Evolutionary conservation across 2,329 filamentous ascomycete species (phyloP), one percentile per base, ranked within the genome.

Genomic region (Trichoderma breve): DNA sequence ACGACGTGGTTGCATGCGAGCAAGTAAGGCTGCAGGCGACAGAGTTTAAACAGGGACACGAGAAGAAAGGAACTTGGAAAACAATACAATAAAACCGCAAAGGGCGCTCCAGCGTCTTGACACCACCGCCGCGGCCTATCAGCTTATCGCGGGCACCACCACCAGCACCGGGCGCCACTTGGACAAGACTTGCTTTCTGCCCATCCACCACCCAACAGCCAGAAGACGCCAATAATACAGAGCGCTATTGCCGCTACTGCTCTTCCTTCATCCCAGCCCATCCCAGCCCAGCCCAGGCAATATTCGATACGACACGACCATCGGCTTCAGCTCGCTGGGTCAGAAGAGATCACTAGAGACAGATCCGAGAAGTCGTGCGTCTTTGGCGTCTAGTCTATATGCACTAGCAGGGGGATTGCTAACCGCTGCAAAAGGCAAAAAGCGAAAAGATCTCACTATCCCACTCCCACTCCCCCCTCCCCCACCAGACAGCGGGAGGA

Each of bases 41-140:
- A 64, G 60, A 71, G 63, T 60, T 66, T 60, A 65, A 66, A 61
- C n/a, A 65, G 8, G 57, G 43, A 28, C 26, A 30, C 36, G 18
- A 11, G 6, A 18, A 66, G 62, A 67, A 51, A 67, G 24, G 39
- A 60, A 39, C 21, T 53, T 30, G 28, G 28, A 18, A 55, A 47
- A 34, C 24, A 60, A 58, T 58, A 43, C 9, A 60, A 58, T 58
- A 43, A 39, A 62, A 47, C 47, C 64, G 64, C 64, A 58, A 66
- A 66, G 63, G 47, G 65, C 53, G 51, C 65, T 58, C 51, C 53
- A 61, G 53, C 28, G 32, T 34, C 55, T 61, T n/a, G 71, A 73
- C 67, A 60, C 62, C 32, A 65, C 58, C 71, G 51, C 34, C 63
- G 71, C 66, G 36, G 60, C 71, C 71, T 72, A 72, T 72, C 71